Evolutionary conservation across 2,329 filamentous ascomycete genomes (phyloP), one percentile per base, ranked within the genome.

Genomic region (Claviceps sp.): DNA sequence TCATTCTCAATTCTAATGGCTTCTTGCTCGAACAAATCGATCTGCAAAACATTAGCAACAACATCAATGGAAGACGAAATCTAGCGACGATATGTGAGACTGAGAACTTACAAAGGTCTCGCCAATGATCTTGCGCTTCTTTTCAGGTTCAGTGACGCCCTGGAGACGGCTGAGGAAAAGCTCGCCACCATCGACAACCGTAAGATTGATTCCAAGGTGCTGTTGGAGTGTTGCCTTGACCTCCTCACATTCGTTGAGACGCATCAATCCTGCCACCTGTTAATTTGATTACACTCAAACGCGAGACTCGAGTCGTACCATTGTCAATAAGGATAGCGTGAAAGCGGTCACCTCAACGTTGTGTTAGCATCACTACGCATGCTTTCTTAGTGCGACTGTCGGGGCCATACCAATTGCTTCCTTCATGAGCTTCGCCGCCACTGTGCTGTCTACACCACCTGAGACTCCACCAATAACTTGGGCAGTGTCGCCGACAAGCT

Each of bases 381-480:
- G 45, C 17, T 13, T 22, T 2, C 16, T 5, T 9, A 20, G 11
- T 8, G 8, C n/a, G 26, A 34, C 34, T 13, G 36, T 45, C 11
- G 23, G 26, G 26, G n/a, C 14, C 22, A 22, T 47, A 54, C 71
- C 75, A 63, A 96, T 95, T 5, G 89, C 89, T 62, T 88, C 82
- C 58, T 84, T 76, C 86, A 95, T 91, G 20, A 96, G 75, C 67
- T 83, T 86, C 0, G 88, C 87, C 1, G 84, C 89, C 11, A 96
- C 90, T 2, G 90, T 96, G 11, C 80, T 86, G 67, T 96, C 90
- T 16, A 96, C 90, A 61, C 90, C 90, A 57, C 90, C 89, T 56
- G 79, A 68, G 36, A 71, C 67, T 7, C 70, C 71, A 9, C 70
- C 71, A 57, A 91, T 81, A 50, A 95, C 91, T 62, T 93, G 91